Evolutionary conservation across 1,284 basidiomycete species (phyloP).

Genomic region (Sphaerobolus stellatus): DNA sequence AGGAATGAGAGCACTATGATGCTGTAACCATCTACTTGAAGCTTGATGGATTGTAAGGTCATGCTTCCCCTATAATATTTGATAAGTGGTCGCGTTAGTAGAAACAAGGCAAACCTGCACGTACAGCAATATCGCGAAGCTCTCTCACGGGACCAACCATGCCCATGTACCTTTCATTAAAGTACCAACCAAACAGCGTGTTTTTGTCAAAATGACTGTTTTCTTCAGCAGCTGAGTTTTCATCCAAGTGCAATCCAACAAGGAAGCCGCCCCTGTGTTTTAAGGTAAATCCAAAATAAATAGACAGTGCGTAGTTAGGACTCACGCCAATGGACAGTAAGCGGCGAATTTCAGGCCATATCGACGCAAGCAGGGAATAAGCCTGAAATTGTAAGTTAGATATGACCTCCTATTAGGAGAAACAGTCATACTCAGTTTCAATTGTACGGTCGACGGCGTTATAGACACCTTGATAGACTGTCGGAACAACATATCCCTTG

Average conservation of each 20-base stretch:
- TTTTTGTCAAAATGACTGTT: slow-evolving; percentile 36
- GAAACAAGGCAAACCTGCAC: slow-evolving; percentile 5
- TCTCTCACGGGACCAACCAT: slow-evolving; percentile 44
- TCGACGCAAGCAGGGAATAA: slow-evolving; percentile 57
- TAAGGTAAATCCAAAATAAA: background rate
- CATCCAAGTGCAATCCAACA: slow-evolving; percentile 42
- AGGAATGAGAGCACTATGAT: slow-evolving; percentile 44
- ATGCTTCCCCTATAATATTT: slow-evolving; percentile 37
- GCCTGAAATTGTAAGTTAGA: slow-evolving; percentile 55
- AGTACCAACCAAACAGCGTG: slow-evolving; percentile 38
- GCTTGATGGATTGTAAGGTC: slow-evolving; percentile 42
- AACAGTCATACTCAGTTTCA: slow-evolving; percentile 45
- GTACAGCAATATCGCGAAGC: slow-evolving; percentile 38
- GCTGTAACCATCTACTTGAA: slow-evolving; percentile 45
- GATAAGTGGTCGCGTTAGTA: background rate
- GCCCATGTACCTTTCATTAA: slow-evolving; percentile 43
- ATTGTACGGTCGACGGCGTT: background rate
- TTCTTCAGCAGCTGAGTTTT: slow-evolving; percentile 28
- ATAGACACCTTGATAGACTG: slow-evolving; percentile 46
- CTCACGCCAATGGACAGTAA: slow-evolving; percentile 51
- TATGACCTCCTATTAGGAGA: slow-evolving; percentile 49
- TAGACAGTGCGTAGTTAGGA: background rate
- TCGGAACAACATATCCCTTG: slow-evolving; percentile 51
- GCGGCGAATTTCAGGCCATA: slow-evolving; percentile 53
- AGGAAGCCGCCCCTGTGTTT: slow-evolving; percentile 48